Percentiles rank a stretch among this genome's conserved stretches.
Evolutionary conservation across 1,284 basidiomycete species (phyloP).

Genomic region (Hymenochaete sp.): DNA sequence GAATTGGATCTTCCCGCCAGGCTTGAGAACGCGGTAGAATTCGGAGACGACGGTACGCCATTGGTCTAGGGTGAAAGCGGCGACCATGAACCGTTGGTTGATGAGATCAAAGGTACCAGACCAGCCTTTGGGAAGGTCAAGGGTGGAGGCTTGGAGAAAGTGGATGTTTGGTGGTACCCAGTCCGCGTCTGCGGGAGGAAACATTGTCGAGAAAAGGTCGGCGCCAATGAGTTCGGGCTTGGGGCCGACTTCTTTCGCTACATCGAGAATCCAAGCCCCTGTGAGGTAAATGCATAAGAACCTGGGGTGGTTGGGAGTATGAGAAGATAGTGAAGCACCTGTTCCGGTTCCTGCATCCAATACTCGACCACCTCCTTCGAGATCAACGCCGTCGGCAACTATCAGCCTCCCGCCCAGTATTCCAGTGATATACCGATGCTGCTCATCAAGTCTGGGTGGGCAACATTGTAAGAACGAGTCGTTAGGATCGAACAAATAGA

Average conservation of each 20-base stretch:
- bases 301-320: too few relatives aligned
- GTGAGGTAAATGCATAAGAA: neutral
- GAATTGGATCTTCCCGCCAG: conserved; percentile 26
- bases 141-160: conserved; percentile 1
- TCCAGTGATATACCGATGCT: too few relatives aligned
- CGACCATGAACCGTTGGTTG: conserved; percentile 28
- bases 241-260: conserved; percentile 5
- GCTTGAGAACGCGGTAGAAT: conserved; percentile 25
- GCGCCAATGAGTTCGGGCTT: conserved; percentile 6
- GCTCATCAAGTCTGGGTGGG: too few relatives aligned
- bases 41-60: conserved; percentile 24
- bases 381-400: too few relatives aligned
- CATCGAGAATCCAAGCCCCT: conserved; percentile 13
- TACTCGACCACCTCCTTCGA: too few relatives aligned
- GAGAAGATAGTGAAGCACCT: too few relatives aligned
- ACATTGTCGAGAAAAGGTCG: conserved; percentile 9
- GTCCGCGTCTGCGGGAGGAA: too few relatives aligned
- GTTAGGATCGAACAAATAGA: too few relatives aligned
- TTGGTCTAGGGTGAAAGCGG: conserved; percentile 23
- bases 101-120: conserved; percentile 25
- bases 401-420: too few relatives aligned
- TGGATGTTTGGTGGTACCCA: too few relatives aligned
- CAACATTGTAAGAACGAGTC: too few relatives aligned
- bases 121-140: conserved; percentile 19
- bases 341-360: too few relatives aligned